phyloP scores from a whole-genome alignment of 2,329 filamentous ascomycete genomes.

The Hypoxylon sp. region DNA sequence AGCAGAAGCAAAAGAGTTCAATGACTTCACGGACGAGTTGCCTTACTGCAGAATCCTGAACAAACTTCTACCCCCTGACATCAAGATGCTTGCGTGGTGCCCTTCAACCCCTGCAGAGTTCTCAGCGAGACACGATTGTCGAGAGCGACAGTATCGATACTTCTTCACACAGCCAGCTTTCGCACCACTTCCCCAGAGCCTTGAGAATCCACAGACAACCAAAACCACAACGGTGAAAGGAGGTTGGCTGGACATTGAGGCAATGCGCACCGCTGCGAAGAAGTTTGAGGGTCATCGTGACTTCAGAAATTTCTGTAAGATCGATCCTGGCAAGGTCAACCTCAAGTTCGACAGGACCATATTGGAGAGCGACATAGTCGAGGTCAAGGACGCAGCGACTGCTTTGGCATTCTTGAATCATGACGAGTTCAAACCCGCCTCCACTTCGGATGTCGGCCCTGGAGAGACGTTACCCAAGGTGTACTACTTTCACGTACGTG shows the following conservation, averaged over 20 bases:
- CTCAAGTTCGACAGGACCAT: conserved; percentile 85
- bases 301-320: conserved; percentile 97
- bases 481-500: conserved; percentile 90
- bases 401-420: conserved; percentile 70
- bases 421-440: conserved; percentile 60
- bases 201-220: conserved; percentile 61
- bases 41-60: conserved; percentile 89
- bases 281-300: conserved; percentile 88
- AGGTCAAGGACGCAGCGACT: conserved; percentile 70
- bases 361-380: conserved; percentile 83
- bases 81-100: conserved; percentile 94
- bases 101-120: conserved; percentile 84
- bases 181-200: conserved; percentile 72
- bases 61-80: conserved; percentile 88
- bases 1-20: conserved; percentile 60
- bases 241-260: conserved; percentile 88
- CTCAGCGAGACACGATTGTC: conserved; percentile 92
- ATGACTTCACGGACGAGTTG: conserved; percentile 84
- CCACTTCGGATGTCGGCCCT: conserved; percentile 37
- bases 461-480: conserved; percentile 70
- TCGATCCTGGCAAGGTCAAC: conserved; percentile 91
- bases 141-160: conserved; percentile 92
- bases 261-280: conserved; percentile 87
- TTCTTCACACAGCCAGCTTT: conserved; percentile 98
- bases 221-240: conserved; percentile 60